Evolutionary conservation across 345 rosid species (phyloP), one percentile per base, ranked within the genome.

Genomic region (Pseudoturritis turrita): DNA sequence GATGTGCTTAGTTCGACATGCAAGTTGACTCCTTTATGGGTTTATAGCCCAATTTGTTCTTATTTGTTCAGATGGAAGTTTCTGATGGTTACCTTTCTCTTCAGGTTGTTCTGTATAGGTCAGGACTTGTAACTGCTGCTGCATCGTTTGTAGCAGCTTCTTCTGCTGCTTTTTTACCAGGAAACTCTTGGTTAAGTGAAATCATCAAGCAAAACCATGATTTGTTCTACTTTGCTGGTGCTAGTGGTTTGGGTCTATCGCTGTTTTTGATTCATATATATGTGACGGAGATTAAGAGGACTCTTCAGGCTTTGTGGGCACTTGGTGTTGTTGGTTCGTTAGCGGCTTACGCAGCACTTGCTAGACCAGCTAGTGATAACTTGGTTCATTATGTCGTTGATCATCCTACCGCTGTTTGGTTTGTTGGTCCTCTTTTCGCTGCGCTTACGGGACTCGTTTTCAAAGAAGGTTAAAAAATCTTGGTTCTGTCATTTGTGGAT

Each of bases 381-480:
- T 82, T 94, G 77, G 85, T 85, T n/a, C 95, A 84, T 4, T 89
- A 85, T 77, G 96, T 83, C 29, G 58, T 87, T 6, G 64, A 80
- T 44, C 84, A 94, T 66, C 93, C 95, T 0, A 23, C 73, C 0
- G 87, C 96, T 36, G 82, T 91, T 41, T 94, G 97, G 98, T 87
- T 91, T 76, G 84, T 91, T 64, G 98, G 98, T 50, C 97, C 98
- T 19, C 86, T 91, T 51, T 94, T 94, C 68, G 97, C 97, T 3
- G 79, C 96, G 3, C 81, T 94, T 13, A 94, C 98, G 0, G 97
- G 97, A 11, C 96, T 94, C 1, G 97, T 94, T 72, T 94, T 94
- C 58, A 94, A 94, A 81, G 97, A 94, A 86, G 98, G 98, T 91
- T 33, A 33, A 80, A 11, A 41, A 31, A 2, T 41, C 25, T 10